Base-by-base conservation (phyloP, 352 stramenopile genomes). In the Pythium folliculosum region DNA sequence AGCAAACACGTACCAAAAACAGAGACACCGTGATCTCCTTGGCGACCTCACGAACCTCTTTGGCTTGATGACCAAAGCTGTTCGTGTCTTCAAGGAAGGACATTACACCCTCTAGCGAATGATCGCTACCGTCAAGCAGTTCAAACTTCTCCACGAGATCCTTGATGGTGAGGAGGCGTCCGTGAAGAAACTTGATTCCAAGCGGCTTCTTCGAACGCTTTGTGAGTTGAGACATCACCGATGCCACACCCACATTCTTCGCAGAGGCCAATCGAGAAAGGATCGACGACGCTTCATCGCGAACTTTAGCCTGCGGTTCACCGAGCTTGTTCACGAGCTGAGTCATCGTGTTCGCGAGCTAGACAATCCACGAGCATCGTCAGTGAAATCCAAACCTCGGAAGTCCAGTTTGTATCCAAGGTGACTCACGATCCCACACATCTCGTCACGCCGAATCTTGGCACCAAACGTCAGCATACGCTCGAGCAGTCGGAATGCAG, bases 21-120 rank as follows among this genome's bases (percentile, higher is more conserved):
- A 97, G 57, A 8, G 78, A 65, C 7, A 97, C 88, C 2, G 84
- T 84, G 43, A 98, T 81, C 10, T 97, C 86, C 69, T 96, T 97
- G 21, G 87, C 88, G 25, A 77, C 77, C 50, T 98, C 91, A 17
- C 92, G 85, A 16, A 98, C 91, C 37, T 98, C 91, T 23, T 80
- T 81, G 48, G 89, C 93, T 58, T 92, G 88, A 59, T 98, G 93
- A 10, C 77, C 77, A 65, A 97, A 92, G 40, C 80, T 91, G 48
- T 95, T 91, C 54, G 75, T 86, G 59, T 93, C 86, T 58, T 95
- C 89, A 1, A 95, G 60, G 65, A 96, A 94, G 13, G 72, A 75
- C 77, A 96, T 88, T 38, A 96, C 80, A 4, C 75, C 78, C 60
- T 75, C 52, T 10, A 84, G 65, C 6, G 84, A 90, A 52, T 84